These are phyloP conservation scores for Phytophthora uliginosa DNA, from an alignment of 352 stramenopile genomes.

Conservation along the genomic window DNA sequence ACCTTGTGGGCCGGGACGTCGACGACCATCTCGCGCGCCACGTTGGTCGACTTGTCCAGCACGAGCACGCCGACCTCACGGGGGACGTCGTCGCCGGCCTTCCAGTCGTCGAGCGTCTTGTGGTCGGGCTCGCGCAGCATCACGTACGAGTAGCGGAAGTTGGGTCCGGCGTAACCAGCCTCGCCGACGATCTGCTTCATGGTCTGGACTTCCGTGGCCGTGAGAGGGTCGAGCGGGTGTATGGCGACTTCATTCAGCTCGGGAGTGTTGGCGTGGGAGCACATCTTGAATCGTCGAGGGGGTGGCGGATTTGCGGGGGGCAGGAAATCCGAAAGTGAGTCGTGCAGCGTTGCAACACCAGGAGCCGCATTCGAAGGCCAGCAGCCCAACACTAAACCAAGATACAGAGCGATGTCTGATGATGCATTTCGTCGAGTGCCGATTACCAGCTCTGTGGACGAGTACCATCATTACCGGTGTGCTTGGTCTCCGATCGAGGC, in stretches of 20 bases:
- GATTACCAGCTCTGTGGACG: slow-evolving; percentile 12
- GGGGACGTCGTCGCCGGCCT: slow-evolving; percentile 36
- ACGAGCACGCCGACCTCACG: slow-evolving; percentile 49
- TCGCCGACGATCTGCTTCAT: slow-evolving; percentile 49
- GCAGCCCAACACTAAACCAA: too few relatives aligned
- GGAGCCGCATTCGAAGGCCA: too few relatives aligned
- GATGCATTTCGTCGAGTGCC: neutral
- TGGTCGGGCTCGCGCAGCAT: slow-evolving; percentile 56
- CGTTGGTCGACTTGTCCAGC: slow-evolving; percentile 38
- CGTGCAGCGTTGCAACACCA: slow-evolving; percentile 2
- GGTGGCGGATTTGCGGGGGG: slow-evolving; percentile 7
- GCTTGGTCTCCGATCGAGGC: neutral
- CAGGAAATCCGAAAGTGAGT: slow-evolving; percentile 19
- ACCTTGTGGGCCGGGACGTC: slow-evolving; percentile 37
- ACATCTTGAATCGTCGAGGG: slow-evolving; percentile 14
- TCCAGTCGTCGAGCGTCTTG: slow-evolving; percentile 38
- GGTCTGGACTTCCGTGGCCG: slow-evolving; percentile 37
- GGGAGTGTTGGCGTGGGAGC: slow-evolving; percentile 24
- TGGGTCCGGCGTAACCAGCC: slow-evolving; percentile 31
- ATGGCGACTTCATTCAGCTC: slow-evolving; percentile 9
- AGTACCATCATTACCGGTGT: slow-evolving; percentile 13
- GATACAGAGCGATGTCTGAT: neutral
- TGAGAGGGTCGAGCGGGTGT: slow-evolving; percentile 54
- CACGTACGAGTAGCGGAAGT: slow-evolving; percentile 56
- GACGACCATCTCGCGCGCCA: slow-evolving; percentile 39